Conservation (phyloP, 352 stramenopile genomes). For the Phytophthora sp. region DNA sequence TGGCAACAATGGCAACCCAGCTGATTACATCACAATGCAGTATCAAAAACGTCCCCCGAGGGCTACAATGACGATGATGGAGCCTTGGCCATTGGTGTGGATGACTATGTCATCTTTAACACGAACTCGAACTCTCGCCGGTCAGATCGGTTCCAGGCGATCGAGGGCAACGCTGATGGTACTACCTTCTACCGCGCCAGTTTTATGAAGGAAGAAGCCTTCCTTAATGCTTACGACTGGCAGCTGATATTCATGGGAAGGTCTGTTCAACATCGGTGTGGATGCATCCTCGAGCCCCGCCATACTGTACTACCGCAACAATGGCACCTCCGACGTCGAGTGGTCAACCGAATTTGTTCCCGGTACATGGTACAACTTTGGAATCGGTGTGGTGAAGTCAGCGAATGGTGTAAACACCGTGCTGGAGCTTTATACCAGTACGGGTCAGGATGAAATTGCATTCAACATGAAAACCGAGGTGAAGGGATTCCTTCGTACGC, state of each 20-base stretch:
- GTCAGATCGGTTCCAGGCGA: conserved; percentile 55
- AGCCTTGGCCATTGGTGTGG: conserved; percentile 50
- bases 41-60: conserved; percentile 36
- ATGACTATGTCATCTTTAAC: conserved; percentile 56
- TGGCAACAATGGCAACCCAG: conserved; percentile 26
- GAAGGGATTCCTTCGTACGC: conserved; percentile 15
- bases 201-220: conserved; percentile 44
- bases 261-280: conserved; percentile 56
- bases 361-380: conserved; percentile 66
- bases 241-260: conserved; percentile 51
- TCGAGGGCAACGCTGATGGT: conserved; percentile 30
- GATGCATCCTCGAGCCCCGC: conserved; percentile 40
- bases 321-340: conserved; percentile 34
- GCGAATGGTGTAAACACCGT: conserved; percentile 21
- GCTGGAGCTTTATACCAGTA: conserved; percentile 57
- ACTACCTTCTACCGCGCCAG: conserved; percentile 61
- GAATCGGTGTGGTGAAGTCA: conserved; percentile 43
- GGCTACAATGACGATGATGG: conserved; percentile 58
- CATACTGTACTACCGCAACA: conserved; percentile 50
- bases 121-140: conserved; percentile 44
- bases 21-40: conserved; percentile 48
- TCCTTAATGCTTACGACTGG: conserved; percentile 55
- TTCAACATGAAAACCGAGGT: conserved; percentile 31
- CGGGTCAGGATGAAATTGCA: conserved; percentile 33
- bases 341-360: conserved; percentile 48